Conservation (phyloP, 192 early-diverging fungal species). For the Coemansia interrupta region DNA sequence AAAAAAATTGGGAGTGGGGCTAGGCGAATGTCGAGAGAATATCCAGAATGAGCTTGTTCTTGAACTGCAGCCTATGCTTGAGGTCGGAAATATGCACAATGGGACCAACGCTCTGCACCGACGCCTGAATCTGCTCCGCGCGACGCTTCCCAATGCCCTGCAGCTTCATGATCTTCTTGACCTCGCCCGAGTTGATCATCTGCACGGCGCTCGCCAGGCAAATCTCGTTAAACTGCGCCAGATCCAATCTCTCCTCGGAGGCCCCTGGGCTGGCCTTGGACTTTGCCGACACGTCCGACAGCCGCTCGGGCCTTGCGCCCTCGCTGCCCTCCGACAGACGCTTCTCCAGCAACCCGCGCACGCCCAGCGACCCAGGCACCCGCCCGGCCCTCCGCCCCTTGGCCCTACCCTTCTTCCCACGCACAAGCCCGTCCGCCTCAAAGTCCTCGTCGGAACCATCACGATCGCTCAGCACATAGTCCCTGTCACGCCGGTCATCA, state of each 20-base stretch:
- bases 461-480: slow-evolving; percentile 31
- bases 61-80: slow-evolving; percentile 35
- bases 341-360: slow-evolving; percentile 37
- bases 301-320: neutral
- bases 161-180: slow-evolving; percentile 55
- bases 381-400: slow-evolving; percentile 14
- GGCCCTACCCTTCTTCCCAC: neutral
- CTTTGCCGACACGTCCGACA: slow-evolving; percentile 12
- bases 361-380: slow-evolving; percentile 30
- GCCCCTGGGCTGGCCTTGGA: slow-evolving; percentile 5
- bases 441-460: slow-evolving; percentile 8
- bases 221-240: slow-evolving; percentile 41
- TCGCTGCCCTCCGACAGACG: slow-evolving; percentile 8
- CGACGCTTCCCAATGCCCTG: slow-evolving; percentile 60
- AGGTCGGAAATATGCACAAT: slow-evolving; percentile 40
- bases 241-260: slow-evolving; percentile 18
- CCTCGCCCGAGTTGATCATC: slow-evolving; percentile 56
- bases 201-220: slow-evolving; percentile 50
- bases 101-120: slow-evolving; percentile 41
- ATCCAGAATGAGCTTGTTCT: slow-evolving; percentile 45
- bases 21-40: slow-evolving; percentile 49
- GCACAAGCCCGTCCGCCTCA: neutral
- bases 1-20: no score
- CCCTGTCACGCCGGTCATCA: slow-evolving; percentile 30
- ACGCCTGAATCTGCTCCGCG: slow-evolving; percentile 56